Evolutionary conservation across 805 yeast genomes (phyloP).

Genomic region (Nakazawaea molendinolei): DNA sequence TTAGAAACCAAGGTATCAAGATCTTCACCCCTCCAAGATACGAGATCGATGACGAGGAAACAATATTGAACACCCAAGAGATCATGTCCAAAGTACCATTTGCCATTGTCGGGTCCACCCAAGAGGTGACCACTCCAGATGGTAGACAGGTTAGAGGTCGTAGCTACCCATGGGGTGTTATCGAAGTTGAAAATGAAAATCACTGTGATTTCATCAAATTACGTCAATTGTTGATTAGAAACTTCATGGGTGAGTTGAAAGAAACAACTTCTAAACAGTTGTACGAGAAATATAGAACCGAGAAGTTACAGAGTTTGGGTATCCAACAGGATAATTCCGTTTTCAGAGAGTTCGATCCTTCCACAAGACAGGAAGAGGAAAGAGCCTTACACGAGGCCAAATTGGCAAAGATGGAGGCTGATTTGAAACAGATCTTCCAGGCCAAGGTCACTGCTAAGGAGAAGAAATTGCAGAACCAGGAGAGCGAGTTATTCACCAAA

Average conservation of each 20-base stretch:
- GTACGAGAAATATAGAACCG: constrained; percentile 86
- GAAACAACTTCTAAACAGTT: constrained; percentile 71
- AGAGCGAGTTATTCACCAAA: constrained; percentile 89
- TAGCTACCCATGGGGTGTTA: constrained; percentile 93
- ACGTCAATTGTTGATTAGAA: constrained; percentile 83
- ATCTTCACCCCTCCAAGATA: constrained; percentile 72
- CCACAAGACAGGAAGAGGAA: constrained; percentile 88
- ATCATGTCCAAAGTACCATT: constrained; percentile 75
- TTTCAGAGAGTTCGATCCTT: constrained; percentile 93
- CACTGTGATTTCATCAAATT: constrained; percentile 89
- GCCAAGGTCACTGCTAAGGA: constrained; percentile 96
- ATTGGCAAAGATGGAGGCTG: constrained; percentile 88
- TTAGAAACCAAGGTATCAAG: constrained; percentile 65
- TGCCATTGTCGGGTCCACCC: constrained; percentile 90
- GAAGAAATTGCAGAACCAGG: constrained; percentile 92
- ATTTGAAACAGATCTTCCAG: constrained; percentile 94
- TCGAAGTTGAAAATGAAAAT: constrained; percentile 90
- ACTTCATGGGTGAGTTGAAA: constrained; percentile 88
- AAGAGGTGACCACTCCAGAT: constrained; percentile 58
- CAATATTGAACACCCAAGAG: constrained; percentile 55
- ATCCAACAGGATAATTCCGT: constrained; percentile 88
- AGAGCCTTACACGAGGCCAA: constrained; percentile 89
- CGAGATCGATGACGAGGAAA: constrained; percentile 77
- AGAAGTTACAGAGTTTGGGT: constrained; percentile 74
- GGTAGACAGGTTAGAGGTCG: constrained; percentile 87